Conservation (phyloP, 495 filamentous ascomycete species). For the Xanthoparmelia taractica region DNA sequence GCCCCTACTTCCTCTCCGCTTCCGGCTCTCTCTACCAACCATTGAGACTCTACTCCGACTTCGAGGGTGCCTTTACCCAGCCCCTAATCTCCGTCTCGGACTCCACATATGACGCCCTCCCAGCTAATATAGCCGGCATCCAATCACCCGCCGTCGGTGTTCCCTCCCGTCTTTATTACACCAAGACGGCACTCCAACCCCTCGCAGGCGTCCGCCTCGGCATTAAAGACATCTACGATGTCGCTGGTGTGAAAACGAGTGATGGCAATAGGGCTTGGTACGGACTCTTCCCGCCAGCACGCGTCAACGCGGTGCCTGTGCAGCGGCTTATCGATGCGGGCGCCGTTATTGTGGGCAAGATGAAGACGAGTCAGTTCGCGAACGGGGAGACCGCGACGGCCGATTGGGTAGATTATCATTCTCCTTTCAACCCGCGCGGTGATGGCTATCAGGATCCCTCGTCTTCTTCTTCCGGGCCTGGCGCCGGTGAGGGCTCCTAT, state of each 20-base stretch:
- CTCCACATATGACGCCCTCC: constrained; percentile 34
- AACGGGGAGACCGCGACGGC: constrained; percentile 47
- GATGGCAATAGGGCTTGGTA: constrained; percentile 51
- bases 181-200: constrained; percentile 35
- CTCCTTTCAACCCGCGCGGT: constrained; percentile 50
- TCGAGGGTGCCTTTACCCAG: constrained; percentile 39
- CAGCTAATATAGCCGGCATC: constrained; percentile 35
- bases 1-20: constrained; percentile 42
- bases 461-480: constrained; percentile 42
- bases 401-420: constrained; percentile 48
- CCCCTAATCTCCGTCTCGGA: constrained; percentile 17
- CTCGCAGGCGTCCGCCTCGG: constrained; percentile 47
- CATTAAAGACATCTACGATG: constrained; percentile 56
- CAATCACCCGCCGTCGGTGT: constrained; percentile 38
- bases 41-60: constrained; percentile 43
- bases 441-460: constrained; percentile 48
- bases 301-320: constrained; percentile 40
- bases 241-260: constrained; percentile 47
- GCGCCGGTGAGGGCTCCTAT: constrained; percentile 42
- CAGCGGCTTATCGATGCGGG: constrained; percentile 53
- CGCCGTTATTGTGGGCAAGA: constrained; percentile 52
- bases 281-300: constrained; percentile 42
- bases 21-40: constrained; percentile 38
- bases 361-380: constrained; percentile 52
- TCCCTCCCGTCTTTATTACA: constrained; percentile 48